These are phyloP conservation scores for Huntiella omanensis DNA, from an alignment of 2,329 filamentous ascomycete genomes.

Conservation along the genomic window DNA sequence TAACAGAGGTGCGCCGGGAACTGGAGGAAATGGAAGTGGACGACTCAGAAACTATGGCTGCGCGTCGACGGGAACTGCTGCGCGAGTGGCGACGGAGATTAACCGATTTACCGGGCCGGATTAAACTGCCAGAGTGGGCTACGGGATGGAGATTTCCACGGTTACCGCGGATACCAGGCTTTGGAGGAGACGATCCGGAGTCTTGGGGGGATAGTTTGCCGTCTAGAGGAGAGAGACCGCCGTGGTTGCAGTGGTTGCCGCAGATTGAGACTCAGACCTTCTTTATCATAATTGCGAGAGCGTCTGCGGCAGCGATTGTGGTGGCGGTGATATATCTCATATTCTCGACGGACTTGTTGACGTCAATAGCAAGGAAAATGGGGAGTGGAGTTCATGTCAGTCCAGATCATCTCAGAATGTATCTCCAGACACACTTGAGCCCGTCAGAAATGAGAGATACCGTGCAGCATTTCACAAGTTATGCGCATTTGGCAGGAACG, in stretches of 20 bases:
- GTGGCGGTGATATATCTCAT: slow-evolving; percentile 64
- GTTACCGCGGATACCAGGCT: slow-evolving; percentile 23
- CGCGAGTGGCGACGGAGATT: slow-evolving; percentile 8
- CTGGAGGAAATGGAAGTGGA: slow-evolving; percentile 81
- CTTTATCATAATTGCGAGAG: slow-evolving; percentile 48
- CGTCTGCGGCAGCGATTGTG: slow-evolving; percentile 59
- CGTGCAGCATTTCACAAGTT: slow-evolving; percentile 58
- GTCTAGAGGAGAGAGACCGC: slow-evolving; percentile 5
- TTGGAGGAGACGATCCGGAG: slow-evolving; percentile 1
- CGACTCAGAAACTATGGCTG: slow-evolving; percentile 45
- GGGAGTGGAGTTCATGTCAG: slow-evolving; percentile 54
- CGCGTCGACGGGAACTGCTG: slow-evolving; percentile 23
- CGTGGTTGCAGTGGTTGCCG: slow-evolving; percentile 10
- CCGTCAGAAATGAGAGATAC: slow-evolving; percentile 50
- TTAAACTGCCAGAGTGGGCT: slow-evolving; percentile 35
- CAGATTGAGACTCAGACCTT: slow-evolving; percentile 20
- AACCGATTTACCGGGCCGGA: slow-evolving; percentile 22
- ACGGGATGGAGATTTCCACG: slow-evolving; percentile 35
- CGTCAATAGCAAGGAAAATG: slow-evolving; percentile 41
- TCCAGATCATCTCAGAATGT: slow-evolving; percentile 60
- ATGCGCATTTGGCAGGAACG: slow-evolving; percentile 84
- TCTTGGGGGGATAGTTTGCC: slow-evolving; percentile 9
- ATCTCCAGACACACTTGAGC: slow-evolving; percentile 57
- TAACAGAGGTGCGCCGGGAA: slow-evolving; percentile 54
- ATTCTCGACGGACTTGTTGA: slow-evolving; percentile 71